Evolutionary conservation across 805 yeast species (phyloP), one percentile per base, ranked within the genome.

Genomic region (Blastobotrys terrestris): DNA sequence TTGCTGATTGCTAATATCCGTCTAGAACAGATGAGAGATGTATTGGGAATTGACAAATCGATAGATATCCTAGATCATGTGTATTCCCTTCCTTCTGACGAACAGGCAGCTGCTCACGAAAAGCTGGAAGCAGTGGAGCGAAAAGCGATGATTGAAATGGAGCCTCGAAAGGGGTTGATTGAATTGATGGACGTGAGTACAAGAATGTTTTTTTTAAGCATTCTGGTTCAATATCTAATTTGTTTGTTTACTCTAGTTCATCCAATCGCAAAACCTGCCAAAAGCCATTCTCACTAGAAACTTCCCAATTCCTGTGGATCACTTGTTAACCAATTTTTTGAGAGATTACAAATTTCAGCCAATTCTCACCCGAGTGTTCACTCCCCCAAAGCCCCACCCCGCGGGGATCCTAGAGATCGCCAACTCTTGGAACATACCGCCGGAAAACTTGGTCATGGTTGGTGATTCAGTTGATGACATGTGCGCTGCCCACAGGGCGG

Each of bases 391-490:
- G 60, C 90, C 90, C 1, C 72, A 78, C 8, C 86, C 87, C 0
- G 78, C 76, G 44, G 87, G 89, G 2, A 63, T 84, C 42, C 62
- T 78, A 18, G 78, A 81, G 57, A 83, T 84, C 20, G 78, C 83
- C 2, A 54, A 69, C 40, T 49, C 59, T 2, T 79, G 85, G 82
- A 55, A 71, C 1, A 48, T 77, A 15, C 58, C 65, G 1, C 79
- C 85, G 0, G 58, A 65, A 15, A 70, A 77, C 41, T 56, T 84
- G 31, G 62, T 83, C 3, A 84, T 84, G 90, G 85, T 84, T 14
- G 91, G 91, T 11, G 90, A 84, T 62, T 84, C 89, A 0, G 65
- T 72, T 42, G 90, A 84, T 65, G 91, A 84, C 60, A 80, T 84
- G 81, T 67, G 60, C 43, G 79, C 86, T 31, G 90, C 88, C 2